Evolutionary conservation across 768 basidiomycete genomes (phyloP).

Genomic region (Amanita pallidorosea): DNA sequence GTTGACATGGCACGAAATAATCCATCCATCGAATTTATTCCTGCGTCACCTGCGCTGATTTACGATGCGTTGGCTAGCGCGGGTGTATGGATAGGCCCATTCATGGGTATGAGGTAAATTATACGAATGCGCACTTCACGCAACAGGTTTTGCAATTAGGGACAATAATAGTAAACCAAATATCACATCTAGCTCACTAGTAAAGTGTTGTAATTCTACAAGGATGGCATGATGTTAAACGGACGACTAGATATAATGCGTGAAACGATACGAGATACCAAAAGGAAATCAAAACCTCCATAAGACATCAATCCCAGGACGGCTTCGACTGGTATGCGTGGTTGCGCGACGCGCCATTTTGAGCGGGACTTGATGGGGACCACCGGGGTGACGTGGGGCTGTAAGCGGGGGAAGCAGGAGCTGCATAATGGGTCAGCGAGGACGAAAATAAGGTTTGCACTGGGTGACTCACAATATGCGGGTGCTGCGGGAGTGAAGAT

Average conservation of each 20-base stretch:
- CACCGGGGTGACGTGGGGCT: slow-evolving; percentile 79
- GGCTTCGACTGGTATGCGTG: slow-evolving; percentile 39
- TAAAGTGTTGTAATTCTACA: slow-evolving; percentile 18
- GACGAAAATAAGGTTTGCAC: background rate
- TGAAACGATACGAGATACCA: slow-evolving; percentile 13
- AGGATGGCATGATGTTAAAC: slow-evolving; percentile 13
- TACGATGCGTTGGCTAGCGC: too few species aligned
- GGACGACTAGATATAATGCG: slow-evolving; percentile 18
- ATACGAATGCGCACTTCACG: background rate
- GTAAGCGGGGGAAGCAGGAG: slow-evolving; percentile 79
- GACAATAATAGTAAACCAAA: slow-evolving; percentile 5
- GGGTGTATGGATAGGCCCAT: too few species aligned
- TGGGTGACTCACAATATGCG: slow-evolving; percentile 56
- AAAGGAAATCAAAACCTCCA: slow-evolving; percentile 2
- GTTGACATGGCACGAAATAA: too few species aligned
- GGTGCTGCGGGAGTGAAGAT: slow-evolving; percentile 38
- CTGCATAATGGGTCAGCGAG: slow-evolving; percentile 21
- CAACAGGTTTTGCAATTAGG: background rate
- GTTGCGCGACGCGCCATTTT: slow-evolving; percentile 32
- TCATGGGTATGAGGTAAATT: too few species aligned
- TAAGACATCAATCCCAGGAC: slow-evolving; percentile 35
- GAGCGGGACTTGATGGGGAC: slow-evolving; percentile 75
- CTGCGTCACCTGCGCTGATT: too few species aligned
- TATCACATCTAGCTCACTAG: slow-evolving; percentile 16
- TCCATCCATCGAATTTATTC: too few species aligned